Evolutionary conservation across 441 rosid genomes (phyloP).

Genomic region (Raphanus hybrid): DNA sequence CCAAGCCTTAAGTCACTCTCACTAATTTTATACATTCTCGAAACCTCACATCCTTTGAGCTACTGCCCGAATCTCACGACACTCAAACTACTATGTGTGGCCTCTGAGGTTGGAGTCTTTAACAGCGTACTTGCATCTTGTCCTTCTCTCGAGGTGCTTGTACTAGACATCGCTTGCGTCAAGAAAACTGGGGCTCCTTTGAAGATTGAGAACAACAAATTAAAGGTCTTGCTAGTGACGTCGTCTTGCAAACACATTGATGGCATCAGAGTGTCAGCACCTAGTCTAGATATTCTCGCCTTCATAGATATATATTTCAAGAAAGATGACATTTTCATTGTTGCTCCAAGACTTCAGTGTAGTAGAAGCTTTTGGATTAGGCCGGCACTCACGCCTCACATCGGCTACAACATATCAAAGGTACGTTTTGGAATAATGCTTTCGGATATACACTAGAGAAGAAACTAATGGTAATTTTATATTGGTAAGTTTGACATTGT

Average conservation of each 20-base stretch:
- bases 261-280: not conserved
- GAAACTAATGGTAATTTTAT: not conserved
- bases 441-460: not conserved
- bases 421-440: not conserved
- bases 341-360: not conserved
- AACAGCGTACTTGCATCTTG: not conserved
- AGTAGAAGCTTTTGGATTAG: not conserved
- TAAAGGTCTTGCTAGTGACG: not conserved
- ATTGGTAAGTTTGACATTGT: not conserved
- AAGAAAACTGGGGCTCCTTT: not conserved
- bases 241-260: not conserved
- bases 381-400: not conserved
- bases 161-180: not conserved
- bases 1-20: slow-evolving; percentile 8
- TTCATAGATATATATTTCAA: not conserved
- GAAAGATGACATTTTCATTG: not conserved
- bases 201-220: not conserved
- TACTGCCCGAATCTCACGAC: not conserved
- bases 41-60: not conserved
- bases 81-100: not conserved
- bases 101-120: not conserved
- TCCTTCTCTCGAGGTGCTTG: not conserved
- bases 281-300: not conserved
- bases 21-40: not conserved
- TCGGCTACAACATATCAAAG: not conserved